Evolutionary conservation across 805 yeast genomes (phyloP), one percentile per base, ranked within the genome.

Genomic region (Cyberlindnera mississippiensis): DNA sequence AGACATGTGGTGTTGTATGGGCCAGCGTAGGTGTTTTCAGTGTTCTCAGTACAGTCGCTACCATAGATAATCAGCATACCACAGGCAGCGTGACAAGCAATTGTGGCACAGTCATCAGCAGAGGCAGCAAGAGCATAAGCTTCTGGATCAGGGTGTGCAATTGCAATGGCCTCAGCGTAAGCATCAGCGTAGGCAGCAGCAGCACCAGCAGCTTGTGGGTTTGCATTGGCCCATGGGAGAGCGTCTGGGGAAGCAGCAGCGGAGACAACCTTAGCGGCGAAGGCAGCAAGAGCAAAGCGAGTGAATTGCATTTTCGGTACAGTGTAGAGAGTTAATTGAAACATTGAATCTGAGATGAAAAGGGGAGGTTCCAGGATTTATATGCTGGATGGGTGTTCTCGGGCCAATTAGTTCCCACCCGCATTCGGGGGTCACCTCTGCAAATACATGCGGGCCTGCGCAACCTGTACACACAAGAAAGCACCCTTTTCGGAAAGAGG

Each of bases 11-110:
- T 33, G 43, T 51, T 42, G 41, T 44, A 51, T 24, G 55, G 55
- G 22, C 51, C 52, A 18, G 38, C 24, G 44, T 50, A 49, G 26
- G 27, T 10, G 35, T 42, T 38, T 33, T 34, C 42, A 9, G 35
- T 35, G 45, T 44, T 45, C 46, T 27, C 38, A 35, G 61, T 46
- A 53, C 66, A 62, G 19, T 48, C 43, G 30, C 55, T 44, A 29
- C 64, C 67, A 30, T 59, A 60, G 26, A 53, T 44, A 33, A 61
- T 61, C 33, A 62, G 49, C 37, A 53, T 50, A 45, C 67, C 68
- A 58, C 68, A 63, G 17, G 46, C 33, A 37, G 60, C 52, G 45
- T 63, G 67, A 45, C 68, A 63, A 2, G 42, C 50, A 37, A 58
- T 55, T 22, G 59, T n/a, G 14, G 64, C 67, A 40, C 49, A 49